Percentiles rank a stretch among this genome's conserved stretches.
phyloP scores from a whole-genome alignment of 1,284 basidiomycete species.

The Cutaneotrichosporon sp. region DNA sequence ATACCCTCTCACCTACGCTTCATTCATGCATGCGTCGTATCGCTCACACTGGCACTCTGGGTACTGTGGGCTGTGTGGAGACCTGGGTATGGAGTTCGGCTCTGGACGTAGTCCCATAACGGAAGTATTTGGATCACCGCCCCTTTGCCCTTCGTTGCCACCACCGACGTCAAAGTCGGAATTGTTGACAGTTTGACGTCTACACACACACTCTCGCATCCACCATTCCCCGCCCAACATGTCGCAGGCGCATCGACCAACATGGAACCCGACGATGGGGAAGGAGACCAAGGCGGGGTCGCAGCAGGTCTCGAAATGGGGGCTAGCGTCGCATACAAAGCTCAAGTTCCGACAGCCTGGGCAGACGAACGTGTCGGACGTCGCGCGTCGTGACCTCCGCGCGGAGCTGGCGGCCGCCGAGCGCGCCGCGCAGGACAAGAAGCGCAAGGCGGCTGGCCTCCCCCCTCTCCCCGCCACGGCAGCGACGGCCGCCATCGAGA shows the following conservation, averaged over 20 bases:
- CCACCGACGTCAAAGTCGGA: neutral
- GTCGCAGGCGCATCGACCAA: conserved; percentile 49
- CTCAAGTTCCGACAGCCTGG: conserved; percentile 91
- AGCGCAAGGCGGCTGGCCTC: conserved; percentile 76
- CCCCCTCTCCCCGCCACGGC: conserved; percentile 40
- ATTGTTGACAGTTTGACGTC: neutral
- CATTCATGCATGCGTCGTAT: neutral
- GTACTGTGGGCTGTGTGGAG: neutral
- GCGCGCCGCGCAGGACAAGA: conserved; percentile 73
- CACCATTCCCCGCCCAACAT: conserved; percentile 28
- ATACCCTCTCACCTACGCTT: neutral
- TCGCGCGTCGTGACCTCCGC: conserved; percentile 70
- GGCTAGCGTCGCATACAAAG: conserved; percentile 88
- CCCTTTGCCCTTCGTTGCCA: neutral
- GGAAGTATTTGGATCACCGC: conserved; percentile 5
- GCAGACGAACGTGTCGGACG: conserved; percentile 69
- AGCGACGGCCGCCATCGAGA: conserved; percentile 25
- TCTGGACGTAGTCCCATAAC: too few species aligned
- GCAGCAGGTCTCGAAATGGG: conserved; percentile 78
- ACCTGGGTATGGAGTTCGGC: too few species aligned
- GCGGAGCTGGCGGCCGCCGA: conserved; percentile 77
- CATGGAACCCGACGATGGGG: conserved; percentile 48
- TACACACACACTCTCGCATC: neutral
- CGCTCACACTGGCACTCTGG: neutral
- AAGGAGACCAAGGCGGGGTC: conserved; percentile 66